Conservation (phyloP, 2,329 filamentous ascomycete genomes). For the Colletotrichum agaves region DNA sequence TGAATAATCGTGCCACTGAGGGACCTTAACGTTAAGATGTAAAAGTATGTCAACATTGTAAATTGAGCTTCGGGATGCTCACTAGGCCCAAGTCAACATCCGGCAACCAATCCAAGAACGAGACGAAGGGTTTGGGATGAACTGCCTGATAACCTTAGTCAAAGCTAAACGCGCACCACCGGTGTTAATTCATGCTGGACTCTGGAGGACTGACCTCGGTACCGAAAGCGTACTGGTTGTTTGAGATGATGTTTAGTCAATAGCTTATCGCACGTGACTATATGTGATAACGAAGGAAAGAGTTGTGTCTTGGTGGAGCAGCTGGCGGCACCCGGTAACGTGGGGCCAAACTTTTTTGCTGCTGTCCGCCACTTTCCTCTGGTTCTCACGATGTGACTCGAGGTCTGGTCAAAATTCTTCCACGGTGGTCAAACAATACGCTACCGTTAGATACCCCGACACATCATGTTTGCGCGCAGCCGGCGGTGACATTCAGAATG, state of each 20-base stretch:
- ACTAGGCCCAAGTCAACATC: neutral
- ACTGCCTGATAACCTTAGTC: constrained; percentile 16
- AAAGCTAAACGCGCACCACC: neutral
- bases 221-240: neutral
- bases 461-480: constrained; percentile 35
- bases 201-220: constrained; percentile 12
- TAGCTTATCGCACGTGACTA: constrained; percentile 9
- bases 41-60: constrained; percentile 1
- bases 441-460: neutral
- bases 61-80: neutral
- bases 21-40: neutral
- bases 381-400: constrained; percentile 36
- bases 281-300: neutral
- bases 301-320: neutral
- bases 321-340: constrained; percentile 35
- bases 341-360: constrained; percentile 41
- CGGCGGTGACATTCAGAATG: constrained; percentile 53
- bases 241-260: neutral
- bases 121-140: constrained; percentile 29
- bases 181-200: neutral
- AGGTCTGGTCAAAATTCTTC: constrained; percentile 28
- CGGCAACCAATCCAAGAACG: constrained; percentile 5
- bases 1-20: constrained; percentile 4
- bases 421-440: constrained; percentile 4
- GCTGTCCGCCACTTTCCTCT: constrained; percentile 22